Conservation (phyloP, 192 early-diverging fungal species). For the Backusella sp. region DNA sequence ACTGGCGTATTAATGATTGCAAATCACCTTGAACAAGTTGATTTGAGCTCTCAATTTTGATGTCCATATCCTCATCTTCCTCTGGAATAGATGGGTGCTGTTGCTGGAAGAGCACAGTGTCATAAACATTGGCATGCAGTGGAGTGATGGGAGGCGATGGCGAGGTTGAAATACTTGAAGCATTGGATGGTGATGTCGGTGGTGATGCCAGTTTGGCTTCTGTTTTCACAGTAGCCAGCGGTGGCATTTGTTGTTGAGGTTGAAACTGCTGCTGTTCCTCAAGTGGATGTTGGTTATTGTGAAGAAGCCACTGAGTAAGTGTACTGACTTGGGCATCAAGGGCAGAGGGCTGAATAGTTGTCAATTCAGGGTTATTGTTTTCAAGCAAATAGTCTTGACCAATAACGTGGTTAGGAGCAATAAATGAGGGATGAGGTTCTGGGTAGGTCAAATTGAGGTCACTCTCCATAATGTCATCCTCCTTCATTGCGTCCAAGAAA, state of each 20-base stretch:
- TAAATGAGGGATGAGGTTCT: background rate
- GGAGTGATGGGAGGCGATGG: background rate
- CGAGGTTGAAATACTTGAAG: background rate
- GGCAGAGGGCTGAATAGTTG: background rate
- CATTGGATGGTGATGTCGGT: slow-evolving; percentile 1
- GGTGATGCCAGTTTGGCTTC: background rate
- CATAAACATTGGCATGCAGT: background rate
- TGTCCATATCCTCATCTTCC: slow-evolving; percentile 11
- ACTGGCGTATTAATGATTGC: slow-evolving; percentile 17
- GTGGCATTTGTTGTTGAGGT: background rate
- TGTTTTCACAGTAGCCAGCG: background rate
- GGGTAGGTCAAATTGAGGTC: background rate
- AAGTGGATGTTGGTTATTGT: background rate
- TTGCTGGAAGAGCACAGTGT: background rate
- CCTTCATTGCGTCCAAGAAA: slow-evolving; percentile 62
- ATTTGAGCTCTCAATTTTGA: background rate
- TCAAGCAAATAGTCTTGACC: background rate
- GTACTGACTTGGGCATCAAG: background rate
- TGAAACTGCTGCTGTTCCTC: background rate
- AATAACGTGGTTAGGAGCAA: background rate
- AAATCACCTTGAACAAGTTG: slow-evolving; percentile 2
- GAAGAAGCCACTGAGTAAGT: background rate
- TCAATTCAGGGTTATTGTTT: background rate
- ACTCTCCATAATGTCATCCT: slow-evolving; percentile 28
- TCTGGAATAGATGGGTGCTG: slow-evolving; percentile 16